Evolutionary conservation across 2,329 filamentous ascomycete species (phyloP).

Genomic region (Xylaria sp.): DNA sequence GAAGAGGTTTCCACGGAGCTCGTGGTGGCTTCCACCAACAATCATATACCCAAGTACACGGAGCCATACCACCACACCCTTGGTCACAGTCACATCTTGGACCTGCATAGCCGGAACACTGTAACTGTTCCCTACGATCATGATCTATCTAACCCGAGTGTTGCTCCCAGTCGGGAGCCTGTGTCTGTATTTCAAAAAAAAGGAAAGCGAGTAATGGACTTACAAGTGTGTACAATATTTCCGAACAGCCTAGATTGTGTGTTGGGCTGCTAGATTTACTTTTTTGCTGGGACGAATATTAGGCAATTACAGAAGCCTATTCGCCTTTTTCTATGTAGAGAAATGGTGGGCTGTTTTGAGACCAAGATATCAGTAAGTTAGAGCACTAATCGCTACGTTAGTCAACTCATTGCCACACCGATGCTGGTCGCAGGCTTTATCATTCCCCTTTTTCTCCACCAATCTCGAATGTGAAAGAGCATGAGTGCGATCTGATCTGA

Average conservation of each 20-base stretch:
- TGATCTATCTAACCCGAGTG: neutral
- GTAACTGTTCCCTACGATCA: neutral
- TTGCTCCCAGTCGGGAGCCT: neutral
- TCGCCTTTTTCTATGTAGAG: neutral
- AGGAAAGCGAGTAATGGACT: neutral
- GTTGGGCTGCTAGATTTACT: neutral
- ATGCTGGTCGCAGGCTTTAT: neutral
- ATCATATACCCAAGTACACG: slow-evolving; percentile 12
- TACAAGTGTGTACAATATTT: slow-evolving; percentile 2
- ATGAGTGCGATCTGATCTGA: neutral
- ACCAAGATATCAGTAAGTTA: neutral
- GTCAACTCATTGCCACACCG: neutral
- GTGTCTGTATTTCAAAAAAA: neutral
- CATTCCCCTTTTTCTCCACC: too few species aligned
- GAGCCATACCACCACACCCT: slow-evolving; percentile 22
- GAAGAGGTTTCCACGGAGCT: slow-evolving; percentile 35
- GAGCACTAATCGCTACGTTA: neutral
- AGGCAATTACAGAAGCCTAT: neutral
- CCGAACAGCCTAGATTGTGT: neutral
- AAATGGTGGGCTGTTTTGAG: neutral
- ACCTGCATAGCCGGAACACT: neutral
- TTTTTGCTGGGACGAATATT: neutral
- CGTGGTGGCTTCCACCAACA: slow-evolving; percentile 33
- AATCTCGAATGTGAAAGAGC: too few species aligned
- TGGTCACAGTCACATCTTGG: slow-evolving; percentile 14